Evolutionary conservation across 371 early-diverging fungal species (phyloP).

Genomic region (Lichtheimia corymbifera): DNA sequence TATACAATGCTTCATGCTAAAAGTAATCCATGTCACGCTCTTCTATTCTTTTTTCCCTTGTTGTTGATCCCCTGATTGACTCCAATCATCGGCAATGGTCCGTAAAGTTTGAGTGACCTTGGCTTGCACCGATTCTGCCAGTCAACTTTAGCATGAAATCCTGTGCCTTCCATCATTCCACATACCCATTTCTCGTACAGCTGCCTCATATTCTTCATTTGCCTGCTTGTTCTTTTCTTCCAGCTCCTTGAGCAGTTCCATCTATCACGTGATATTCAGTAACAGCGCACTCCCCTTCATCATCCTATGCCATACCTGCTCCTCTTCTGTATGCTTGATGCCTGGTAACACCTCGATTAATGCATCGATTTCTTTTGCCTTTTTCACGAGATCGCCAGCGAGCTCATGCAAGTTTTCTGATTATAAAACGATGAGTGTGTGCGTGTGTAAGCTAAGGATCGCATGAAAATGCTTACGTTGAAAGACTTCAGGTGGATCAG

Average conservation of each 20-base stretch:
- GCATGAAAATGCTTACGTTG: conserved; percentile 24
- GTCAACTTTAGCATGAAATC: neutral
- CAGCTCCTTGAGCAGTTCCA: conserved; percentile 11
- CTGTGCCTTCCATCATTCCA: neutral
- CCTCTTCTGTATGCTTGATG: conserved; percentile 61
- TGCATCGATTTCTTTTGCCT: conserved; percentile 71
- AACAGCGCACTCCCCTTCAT: neutral
- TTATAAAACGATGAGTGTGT: no score
- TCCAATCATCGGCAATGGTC: conserved; percentile 45
- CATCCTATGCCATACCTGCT: conserved; percentile 49
- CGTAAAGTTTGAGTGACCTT: conserved; percentile 38
- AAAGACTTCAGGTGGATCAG: conserved; percentile 48
- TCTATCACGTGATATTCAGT: neutral
- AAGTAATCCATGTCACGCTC: neutral
- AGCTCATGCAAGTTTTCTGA: conserved; percentile 62
- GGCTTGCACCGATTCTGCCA: conserved; percentile 28
- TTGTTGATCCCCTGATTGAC: neutral
- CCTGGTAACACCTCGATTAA: conserved; percentile 72
- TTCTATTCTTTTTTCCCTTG: neutral
- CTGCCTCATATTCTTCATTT: conserved; percentile 51
- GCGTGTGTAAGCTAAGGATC: neutral
- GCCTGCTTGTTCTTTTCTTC: conserved; percentile 49
- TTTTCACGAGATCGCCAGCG: conserved; percentile 68
- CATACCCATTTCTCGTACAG: conserved; percentile 50
- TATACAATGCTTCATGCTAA: no score